phyloP scores from a whole-genome alignment of 2,329 filamentous ascomycete species.

The Fusarium ramigenum region DNA sequence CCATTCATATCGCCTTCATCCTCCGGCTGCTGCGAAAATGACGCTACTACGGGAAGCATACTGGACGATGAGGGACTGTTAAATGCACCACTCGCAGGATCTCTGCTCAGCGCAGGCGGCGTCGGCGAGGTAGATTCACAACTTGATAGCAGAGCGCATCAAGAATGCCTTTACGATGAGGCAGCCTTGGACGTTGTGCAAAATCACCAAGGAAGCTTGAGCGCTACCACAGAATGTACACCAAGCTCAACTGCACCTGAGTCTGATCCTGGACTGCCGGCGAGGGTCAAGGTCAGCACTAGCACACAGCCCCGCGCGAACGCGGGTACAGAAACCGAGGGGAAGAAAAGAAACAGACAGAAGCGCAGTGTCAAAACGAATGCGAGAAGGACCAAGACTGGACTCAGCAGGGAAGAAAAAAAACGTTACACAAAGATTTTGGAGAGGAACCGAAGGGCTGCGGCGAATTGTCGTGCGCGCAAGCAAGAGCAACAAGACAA shows the following conservation, averaged over 20 bases:
- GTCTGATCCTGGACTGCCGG: not conserved
- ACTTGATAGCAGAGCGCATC: not conserved
- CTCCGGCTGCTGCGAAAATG: not conserved
- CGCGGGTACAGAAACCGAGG: not conserved
- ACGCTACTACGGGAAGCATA: not conserved
- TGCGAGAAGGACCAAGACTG: not conserved
- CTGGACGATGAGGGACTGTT: not conserved
- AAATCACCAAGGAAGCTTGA: not conserved
- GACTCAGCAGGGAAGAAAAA: not conserved
- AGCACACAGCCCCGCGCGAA: not conserved
- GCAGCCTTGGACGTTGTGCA: not conserved
- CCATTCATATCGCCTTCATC: not conserved
- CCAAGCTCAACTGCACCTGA: not conserved
- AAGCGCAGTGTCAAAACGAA: not conserved
- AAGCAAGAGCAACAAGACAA: not conserved
- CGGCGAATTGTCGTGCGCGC: not conserved
- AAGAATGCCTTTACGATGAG: not conserved
- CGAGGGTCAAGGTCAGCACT: not conserved
- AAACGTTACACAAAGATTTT: too few species aligned
- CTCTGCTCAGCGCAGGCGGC: too few species aligned
- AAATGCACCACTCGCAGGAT: not conserved
- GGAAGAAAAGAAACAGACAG: not conserved
- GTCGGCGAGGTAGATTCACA: not conserved
- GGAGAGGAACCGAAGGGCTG: not conserved
- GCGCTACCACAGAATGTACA: not conserved